Evolutionary conservation across 176 grass and related monocot genomes (phyloP), one percentile per base, ranked within the genome.

Genomic region (Oryza glumipatula): DNA sequence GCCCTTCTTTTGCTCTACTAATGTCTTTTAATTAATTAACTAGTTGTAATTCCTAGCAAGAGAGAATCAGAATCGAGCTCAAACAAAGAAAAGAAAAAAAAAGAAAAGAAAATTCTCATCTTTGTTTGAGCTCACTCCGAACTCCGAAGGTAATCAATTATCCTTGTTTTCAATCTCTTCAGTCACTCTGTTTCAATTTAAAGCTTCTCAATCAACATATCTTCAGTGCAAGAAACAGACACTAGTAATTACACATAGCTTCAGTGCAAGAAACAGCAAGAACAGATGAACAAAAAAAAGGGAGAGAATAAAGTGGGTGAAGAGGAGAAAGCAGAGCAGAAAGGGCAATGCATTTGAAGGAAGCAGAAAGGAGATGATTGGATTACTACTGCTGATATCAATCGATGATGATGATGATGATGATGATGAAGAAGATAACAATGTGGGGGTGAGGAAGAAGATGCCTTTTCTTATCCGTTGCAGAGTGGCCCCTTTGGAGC

Each of bases 381-480:
- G 43, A 10, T 89, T 78, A 84, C 84, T 56, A 19, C 1, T 56
- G 7, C 1, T 83, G 52, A 64, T 73, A 65, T 66, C 81, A 71
- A 82, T 35, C 65, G 65, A 43, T 14, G 56, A 52, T 19, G 19
- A 32, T 32, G 30, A 32, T 32, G 30, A 32, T 32, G 30, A 32
- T 32, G 30, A 28, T 2, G 28, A 28, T 2, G 28, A 28, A 28
- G 28, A 16, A 16, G 68, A 72, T 43, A 72, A 14, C 11, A 72
- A 7, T 5, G 36, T 75, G 39, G 41, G 41, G 76, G 56, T 9
- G 58, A 67, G 26, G 26, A 71, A 73, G 30, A 44, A 84, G 91
- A 93, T 90, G 68, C 88, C 88, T 85, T 85, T 85, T 79, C 80
- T 87, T 84, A 51, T 24, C 23, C 23, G 43, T 24, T 12, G 10